A percentile compares a stretch with the other conserved stretches of the same genome.
phyloP scores from a whole-genome alignment of 768 basidiomycete species.

The Lyophyllum shimeji region DNA sequence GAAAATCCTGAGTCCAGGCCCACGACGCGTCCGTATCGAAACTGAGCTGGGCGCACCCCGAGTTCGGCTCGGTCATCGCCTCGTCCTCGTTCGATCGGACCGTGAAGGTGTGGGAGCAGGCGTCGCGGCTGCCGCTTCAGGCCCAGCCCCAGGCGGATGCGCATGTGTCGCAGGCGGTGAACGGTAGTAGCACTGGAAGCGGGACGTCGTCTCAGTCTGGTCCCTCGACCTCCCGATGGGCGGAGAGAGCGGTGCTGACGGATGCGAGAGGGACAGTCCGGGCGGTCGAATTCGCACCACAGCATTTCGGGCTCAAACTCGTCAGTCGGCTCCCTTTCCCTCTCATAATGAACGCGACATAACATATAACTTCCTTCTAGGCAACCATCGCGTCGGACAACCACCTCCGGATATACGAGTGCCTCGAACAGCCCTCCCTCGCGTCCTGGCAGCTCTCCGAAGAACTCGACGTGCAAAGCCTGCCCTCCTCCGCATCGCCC shows the following conservation, averaged over 20 bases:
- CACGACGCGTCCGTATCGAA: conserved; percentile 89
- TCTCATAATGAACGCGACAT: background rate
- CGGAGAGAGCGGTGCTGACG: conserved; percentile 68
- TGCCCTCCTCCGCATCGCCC: conserved; percentile 46
- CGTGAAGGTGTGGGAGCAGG: conserved; percentile 90
- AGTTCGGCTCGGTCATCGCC: conserved; percentile 86
- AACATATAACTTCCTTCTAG: conserved; percentile 34
- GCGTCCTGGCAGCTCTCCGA: conserved; percentile 75
- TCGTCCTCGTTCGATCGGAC: conserved; percentile 89
- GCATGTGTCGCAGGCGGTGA: conserved; percentile 15
- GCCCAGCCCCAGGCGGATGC: conserved; percentile 26
- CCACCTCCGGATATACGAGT: conserved; percentile 86
- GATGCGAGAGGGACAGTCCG: conserved; percentile 89
- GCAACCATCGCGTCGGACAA: conserved; percentile 90
- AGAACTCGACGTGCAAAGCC: conserved; percentile 69
- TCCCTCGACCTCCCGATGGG: conserved; percentile 57
- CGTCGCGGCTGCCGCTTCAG: conserved; percentile 26
- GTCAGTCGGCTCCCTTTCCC: no score
- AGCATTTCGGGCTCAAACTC: conserved; percentile 85
- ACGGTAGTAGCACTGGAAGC: conserved; percentile 20
- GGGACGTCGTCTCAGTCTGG: conserved; percentile 20
- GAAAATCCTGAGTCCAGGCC: conserved; percentile 52
- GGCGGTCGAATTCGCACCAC: conserved; percentile 83
- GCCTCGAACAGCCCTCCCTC: conserved; percentile 73
- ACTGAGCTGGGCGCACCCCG: conserved; percentile 89